phyloP scores from a whole-genome alignment of 495 filamentous ascomycete species.

The Penicillium waksmanii region DNA sequence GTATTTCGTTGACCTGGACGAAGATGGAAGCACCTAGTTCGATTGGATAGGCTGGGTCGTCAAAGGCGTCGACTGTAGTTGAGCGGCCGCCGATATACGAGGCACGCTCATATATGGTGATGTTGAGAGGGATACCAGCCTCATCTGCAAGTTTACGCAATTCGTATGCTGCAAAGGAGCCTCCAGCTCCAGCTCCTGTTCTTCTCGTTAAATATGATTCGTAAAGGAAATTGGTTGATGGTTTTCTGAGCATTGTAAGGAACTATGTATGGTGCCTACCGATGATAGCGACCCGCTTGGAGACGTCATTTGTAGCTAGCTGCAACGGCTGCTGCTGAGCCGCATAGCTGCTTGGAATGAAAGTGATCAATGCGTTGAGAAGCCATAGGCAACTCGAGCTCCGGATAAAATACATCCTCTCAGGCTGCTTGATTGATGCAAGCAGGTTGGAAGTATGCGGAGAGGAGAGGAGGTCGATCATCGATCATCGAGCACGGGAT shows the following conservation, averaged over 20 bases:
- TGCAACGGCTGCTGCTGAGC: conserved; percentile 33
- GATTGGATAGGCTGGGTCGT: conserved; percentile 68
- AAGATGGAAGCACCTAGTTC: conserved; percentile 95
- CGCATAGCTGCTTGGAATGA: conserved; percentile 25
- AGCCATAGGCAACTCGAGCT: neutral
- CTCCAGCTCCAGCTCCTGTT: conserved; percentile 86
- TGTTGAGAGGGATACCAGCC: conserved; percentile 60
- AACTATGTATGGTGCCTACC: conserved; percentile 33
- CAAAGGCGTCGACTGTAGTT: conserved; percentile 83
- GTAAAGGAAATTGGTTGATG: conserved; percentile 1
- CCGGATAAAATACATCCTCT: neutral
- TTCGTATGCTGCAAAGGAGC: conserved; percentile 84
- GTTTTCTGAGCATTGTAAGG: neutral
- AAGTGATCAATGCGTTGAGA: conserved; percentile 19
- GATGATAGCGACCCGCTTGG: conserved; percentile 52
- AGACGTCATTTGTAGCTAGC: conserved; percentile 15
- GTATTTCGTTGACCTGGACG: conserved; percentile 81
- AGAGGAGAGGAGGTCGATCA: conserved; percentile 1
- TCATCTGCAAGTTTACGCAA: conserved; percentile 68
- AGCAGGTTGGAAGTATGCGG: neutral
- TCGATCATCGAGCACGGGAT: neutral
- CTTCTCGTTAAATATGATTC: conserved; percentile 12
- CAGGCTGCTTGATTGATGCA: neutral
- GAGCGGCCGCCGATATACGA: conserved; percentile 83
- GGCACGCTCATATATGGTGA: conserved; percentile 87